Evolutionary conservation across 1,284 basidiomycete genomes (phyloP).

Genomic region (Austroboletus rostrupii): DNA sequence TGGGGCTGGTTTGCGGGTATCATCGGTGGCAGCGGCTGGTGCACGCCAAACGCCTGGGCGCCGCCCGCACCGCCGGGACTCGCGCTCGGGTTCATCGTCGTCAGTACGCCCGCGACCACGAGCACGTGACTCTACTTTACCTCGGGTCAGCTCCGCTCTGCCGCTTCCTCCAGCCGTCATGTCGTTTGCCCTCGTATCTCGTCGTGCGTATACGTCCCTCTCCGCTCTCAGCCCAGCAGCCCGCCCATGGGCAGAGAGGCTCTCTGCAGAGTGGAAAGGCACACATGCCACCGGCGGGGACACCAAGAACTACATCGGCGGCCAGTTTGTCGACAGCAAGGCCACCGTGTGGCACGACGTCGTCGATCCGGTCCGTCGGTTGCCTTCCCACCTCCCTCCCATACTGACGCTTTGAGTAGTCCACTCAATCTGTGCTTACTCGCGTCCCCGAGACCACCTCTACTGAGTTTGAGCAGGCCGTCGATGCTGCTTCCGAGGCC

Average conservation of each 20-base stretch:
- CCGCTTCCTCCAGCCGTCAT: conserved; percentile 27
- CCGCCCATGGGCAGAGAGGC: conserved; percentile 56
- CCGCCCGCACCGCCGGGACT: conserved; percentile 12
- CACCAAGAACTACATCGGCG: conserved; percentile 88
- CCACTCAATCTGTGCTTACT: conserved; percentile 85
- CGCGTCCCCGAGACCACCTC: conserved; percentile 86
- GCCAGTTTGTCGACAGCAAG: conserved; percentile 82
- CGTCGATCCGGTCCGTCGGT: conserved; percentile 71
- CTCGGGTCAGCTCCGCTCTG: conserved; percentile 3
- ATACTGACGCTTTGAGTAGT: conserved; percentile 39
- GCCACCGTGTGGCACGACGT: conserved; percentile 80
- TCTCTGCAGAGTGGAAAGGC: conserved; percentile 79
- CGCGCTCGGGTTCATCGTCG: conserved; percentile 18
- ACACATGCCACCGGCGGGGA: conserved; percentile 78
- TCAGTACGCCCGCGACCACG: too few relatives aligned
- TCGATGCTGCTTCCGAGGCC: conserved; percentile 81
- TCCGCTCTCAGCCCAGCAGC: conserved; percentile 50
- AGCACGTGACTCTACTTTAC: conserved; percentile 1
- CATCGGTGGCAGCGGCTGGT: conserved; percentile 22
- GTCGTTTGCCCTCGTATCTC: conserved; percentile 33
- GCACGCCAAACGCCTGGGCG: conserved; percentile 12
- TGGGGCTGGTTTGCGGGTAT: conserved; percentile 21
- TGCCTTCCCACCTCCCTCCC: neutral
- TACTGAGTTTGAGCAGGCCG: conserved; percentile 83
- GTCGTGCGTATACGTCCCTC: conserved; percentile 42